Evolutionary conservation across 164 flowering plant genomes (phyloP).

Genomic region (Umbellularia californica): DNA sequence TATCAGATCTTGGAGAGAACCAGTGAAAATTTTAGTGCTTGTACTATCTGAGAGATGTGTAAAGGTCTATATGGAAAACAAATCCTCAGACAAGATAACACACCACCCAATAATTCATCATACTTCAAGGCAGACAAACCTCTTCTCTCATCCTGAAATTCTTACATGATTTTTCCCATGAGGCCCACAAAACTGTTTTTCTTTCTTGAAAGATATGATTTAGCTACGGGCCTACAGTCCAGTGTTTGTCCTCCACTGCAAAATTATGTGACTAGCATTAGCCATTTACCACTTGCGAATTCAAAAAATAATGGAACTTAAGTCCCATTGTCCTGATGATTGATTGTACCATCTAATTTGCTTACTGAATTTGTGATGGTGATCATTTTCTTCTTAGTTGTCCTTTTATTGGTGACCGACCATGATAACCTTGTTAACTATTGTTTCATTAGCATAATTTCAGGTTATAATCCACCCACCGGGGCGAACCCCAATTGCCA

Average conservation of each 20-base stretch:
- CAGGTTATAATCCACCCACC: no score
- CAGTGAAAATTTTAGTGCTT: background rate
- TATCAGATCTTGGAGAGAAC: background rate
- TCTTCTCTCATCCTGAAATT: background rate
- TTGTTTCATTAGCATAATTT: no score
- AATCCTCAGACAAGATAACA: background rate
- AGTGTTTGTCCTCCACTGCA: background rate
- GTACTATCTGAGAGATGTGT: background rate
- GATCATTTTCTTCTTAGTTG: no score
- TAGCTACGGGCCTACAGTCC: background rate
- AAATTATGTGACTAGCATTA: no score
- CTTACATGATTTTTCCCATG: background rate
- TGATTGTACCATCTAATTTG: no score
- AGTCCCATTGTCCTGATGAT: no score
- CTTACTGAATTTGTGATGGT: no score
- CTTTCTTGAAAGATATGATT: background rate
- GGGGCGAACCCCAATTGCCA: no score
- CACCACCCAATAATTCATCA: background rate
- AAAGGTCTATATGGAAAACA: background rate
- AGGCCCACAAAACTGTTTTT: background rate
- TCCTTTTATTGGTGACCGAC: no score
- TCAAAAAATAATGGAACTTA: no score
- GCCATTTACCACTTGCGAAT: no score
- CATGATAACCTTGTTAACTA: no score
- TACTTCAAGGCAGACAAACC: background rate